Conservation (phyloP, 306 rosid genomes). For the Luffa acutangula region DNA sequence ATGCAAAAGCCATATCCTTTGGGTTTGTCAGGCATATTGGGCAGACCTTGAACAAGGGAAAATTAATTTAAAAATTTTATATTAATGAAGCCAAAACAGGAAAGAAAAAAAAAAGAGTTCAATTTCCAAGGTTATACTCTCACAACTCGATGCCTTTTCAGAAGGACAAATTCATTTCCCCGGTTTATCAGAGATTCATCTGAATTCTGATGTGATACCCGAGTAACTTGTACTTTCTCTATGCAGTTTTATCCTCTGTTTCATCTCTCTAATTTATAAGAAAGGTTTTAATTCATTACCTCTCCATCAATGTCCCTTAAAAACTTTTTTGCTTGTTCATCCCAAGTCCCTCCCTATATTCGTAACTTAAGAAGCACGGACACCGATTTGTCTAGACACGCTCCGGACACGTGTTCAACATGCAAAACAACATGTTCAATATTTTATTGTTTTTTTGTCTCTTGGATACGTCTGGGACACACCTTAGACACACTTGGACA, state of each 20-base stretch:
- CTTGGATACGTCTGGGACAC: too few species aligned
- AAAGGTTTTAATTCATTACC: background rate
- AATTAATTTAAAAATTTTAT: constrained; percentile 11
- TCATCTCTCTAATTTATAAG: background rate
- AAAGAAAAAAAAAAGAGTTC: background rate
- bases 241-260: background rate
- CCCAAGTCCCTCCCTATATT: background rate
- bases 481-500: too few species aligned
- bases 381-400: too few species aligned
- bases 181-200: background rate
- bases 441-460: too few species aligned
- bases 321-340: background rate
- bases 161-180: background rate
- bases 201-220: background rate
- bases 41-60: constrained; percentile 49
- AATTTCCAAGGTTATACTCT: background rate
- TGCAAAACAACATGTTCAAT: too few species aligned
- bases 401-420: too few species aligned
- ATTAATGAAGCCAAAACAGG: background rate
- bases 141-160: background rate
- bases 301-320: background rate
- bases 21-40: constrained; percentile 87
- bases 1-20: constrained; percentile 95
- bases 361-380: background rate
- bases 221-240: background rate